Base-by-base conservation (phyloP, 73 alveolate species). In the Effrenium voratum region DNA sequence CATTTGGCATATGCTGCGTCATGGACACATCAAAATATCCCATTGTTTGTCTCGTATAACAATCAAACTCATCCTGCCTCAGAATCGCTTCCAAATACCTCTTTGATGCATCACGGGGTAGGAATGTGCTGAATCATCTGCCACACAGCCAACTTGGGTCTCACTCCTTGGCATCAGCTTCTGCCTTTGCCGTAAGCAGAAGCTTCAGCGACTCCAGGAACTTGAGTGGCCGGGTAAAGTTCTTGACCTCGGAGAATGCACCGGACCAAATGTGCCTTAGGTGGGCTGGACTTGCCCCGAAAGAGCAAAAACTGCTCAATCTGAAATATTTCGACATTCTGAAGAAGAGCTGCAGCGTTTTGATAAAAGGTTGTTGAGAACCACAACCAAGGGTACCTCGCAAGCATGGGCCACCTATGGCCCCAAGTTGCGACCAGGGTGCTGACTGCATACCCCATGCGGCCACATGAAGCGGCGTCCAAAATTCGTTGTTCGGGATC, bases 151-250 rank as follows among this genome's bases (percentile, higher is more conserved):
- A n/a, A n/a, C 10, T 10, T 55, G 22, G 1, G 0, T 32, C 80
- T 30, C 1, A 10, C 80, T 72, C 82, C 88, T 90, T 90, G 32
- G 55, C 87, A 70, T 90, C 88, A 12, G 68, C 76, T 30, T 68
- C 45, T 2, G 46, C 97, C 75, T 90, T 90, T 55, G 86, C 87
- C 30, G 52, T 46, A 75, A 90, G 87, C 32, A 90, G 97, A 86
- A 90, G 28, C 87, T 90, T 59, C 46, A 90, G 88, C 38, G 97
- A 22, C 55, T 90, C 88, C 97, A 68, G 15, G 66, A 90, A 90
- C 97, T 90, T 90, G 76, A 90, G 44, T n/a, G 97, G 97, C 80
- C 60, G 46, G 10, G 97, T 90, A 87, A 68, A 90, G 87, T 90
- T 90, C 59, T 76, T 90, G 45, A 84, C 76, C 75, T 50, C 5